A percentile compares a stretch with the other conserved stretches of the same genome.
Conservation (phyloP, 129 eudicot genomes). For the Daucus carota region DNA sequence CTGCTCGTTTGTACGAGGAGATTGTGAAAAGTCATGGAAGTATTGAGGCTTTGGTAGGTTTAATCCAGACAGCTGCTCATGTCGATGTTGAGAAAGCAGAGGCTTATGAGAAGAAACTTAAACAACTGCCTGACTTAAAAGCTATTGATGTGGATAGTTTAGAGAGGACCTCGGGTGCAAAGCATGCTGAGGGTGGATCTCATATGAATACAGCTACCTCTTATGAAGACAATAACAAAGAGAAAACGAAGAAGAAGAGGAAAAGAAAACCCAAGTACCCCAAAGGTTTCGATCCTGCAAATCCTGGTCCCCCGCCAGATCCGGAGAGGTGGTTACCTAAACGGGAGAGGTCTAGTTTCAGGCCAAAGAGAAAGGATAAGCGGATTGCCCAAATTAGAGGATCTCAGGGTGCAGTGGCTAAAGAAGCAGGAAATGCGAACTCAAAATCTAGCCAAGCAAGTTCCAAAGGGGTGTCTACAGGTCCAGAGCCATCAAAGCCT, state of each 20-base stretch:
- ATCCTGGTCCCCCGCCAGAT: conserved; percentile 95
- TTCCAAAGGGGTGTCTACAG: conserved; percentile 47
- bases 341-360: conserved; percentile 85
- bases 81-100: conserved; percentile 80
- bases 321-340: conserved; percentile 91
- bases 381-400: conserved; percentile 83
- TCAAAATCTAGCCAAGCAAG: conserved; percentile 47
- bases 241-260: conserved; percentile 85
- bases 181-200: conserved; percentile 44
- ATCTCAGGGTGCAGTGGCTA: conserved; percentile 86
- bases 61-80: conserved; percentile 69
- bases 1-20: conserved; percentile 68
- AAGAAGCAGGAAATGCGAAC: conserved; percentile 37
- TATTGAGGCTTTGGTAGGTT: conserved; percentile 68
- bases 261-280: conserved; percentile 96
- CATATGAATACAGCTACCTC: conserved; percentile 30
- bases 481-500: conserved; percentile 49
- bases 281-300: conserved; percentile 81
- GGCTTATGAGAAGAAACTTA: conserved; percentile 73
- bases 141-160: conserved; percentile 64
- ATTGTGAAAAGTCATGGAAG: conserved; percentile 64
- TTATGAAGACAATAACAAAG: conserved; percentile 53
- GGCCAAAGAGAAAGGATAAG: conserved; percentile 91
- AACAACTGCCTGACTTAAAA: conserved; percentile 65
- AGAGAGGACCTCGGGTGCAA: conserved; percentile 91